Evolutionary conservation across 306 rosid species (phyloP), one percentile per base, ranked within the genome.

Genomic region (Coriaria nepalensis): DNA sequence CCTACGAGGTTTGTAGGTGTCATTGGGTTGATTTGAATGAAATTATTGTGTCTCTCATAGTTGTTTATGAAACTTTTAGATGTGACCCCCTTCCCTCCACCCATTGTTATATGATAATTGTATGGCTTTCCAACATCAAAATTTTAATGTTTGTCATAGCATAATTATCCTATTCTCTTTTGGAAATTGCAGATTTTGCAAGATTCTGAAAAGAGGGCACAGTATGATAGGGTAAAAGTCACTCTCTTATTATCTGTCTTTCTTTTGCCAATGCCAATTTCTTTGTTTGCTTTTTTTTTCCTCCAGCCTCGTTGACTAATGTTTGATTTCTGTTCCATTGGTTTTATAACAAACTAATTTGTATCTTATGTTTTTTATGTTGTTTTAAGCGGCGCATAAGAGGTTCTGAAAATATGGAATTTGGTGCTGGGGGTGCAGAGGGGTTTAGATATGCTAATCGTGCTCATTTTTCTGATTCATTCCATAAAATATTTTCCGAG

Each of bases 401-500:
- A 50, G 73, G 78, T 49, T 65, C 77, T 35, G 79, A 76, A 65
- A 76, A 76, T 37, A 55, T 41, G 35, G 72, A 67, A 64, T 73
- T 68, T 68, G 66, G 58, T 53, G 53, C 61, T 29, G 77, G 62
- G 20, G 44, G 33, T 29, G 49, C 74, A 12, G 62, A 60, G 13
- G 73, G 70, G 8, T 72, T 67, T 58, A 47, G 50, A n/a, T 50
- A 54, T 37, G 15, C 37, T 43, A 43, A 54, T 54, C 84, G 64
- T 9, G 55, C 94, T 70, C 77, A 77, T 60, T 90, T 90, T 73
- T 81, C 95, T 38, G 75, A 69, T 72, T 85, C 93, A 69, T 90
- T 90, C 69, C 81, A 75, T 68, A 77, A 71, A 70, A 72, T 85
- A 70, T 90, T 90, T 71, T 79, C 93, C 4, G 98, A 85, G 98